Base-by-base conservation (phyloP, 2,329 filamentous ascomycete genomes). In the Alternaria viburni region DNA sequence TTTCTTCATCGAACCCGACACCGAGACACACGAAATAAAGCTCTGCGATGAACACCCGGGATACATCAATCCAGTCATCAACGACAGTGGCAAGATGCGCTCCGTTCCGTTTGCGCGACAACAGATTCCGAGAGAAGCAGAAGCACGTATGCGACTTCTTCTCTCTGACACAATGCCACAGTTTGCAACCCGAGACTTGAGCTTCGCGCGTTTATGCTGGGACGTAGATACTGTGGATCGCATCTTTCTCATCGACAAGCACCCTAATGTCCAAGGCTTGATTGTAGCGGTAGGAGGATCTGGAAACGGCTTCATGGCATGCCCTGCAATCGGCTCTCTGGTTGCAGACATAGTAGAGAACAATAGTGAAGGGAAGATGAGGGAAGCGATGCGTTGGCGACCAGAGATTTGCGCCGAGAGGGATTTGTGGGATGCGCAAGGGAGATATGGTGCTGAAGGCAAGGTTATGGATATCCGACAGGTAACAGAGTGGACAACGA, bases 1-100 rank as follows among this genome's bases (percentile, higher is more conserved):
- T 3, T 85, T 85, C 71, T 85, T 85, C 73, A 82, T 85, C 70
- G 83, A 85, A 57, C 83, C 83, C 1, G 82, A 84, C 47, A 77
- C 73, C 11, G 81, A 83, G 43, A 80, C 76, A 2, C 77, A 80
- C 46, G 80, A 85, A 61, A 74, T 85, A 15, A 85, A 85, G 66
- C 78, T 86, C 51, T 84, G 86, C 70, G 86, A 88, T 64, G 85
- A 88, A 66, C 86, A 87, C 61, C 86, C 86, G 0, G 86, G 86
- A 4, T 88, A 87, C 65, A 84, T 82, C 59, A 86, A 87, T 61
- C 83, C 81, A 46, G 66, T 82, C 10, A 59, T 62, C 6, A 44
- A 52, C 15, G 23, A 61, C 0, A 51, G 19, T 13, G 70, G 74
- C 8, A 71, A 78, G 23, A 66, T 70, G 30, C 69, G 71, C 19